A percentile compares a stretch with the other conserved stretches of the same genome.
Conservation (phyloP, 768 basidiomycete genomes). For the Boletus reticulatus region DNA sequence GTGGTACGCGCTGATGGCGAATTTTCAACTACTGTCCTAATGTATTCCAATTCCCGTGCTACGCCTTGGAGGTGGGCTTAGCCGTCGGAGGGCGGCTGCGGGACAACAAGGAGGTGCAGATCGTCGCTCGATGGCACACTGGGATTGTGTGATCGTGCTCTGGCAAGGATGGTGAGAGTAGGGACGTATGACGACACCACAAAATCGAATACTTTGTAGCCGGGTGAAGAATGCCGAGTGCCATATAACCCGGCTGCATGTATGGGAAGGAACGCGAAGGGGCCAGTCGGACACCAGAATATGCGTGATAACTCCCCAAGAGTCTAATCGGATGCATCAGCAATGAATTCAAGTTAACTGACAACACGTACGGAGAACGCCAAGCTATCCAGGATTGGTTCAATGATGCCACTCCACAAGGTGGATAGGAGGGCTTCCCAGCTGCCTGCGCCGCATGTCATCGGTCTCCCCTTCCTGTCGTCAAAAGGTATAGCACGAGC, state of each 20-base stretch:
- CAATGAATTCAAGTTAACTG: too few species aligned
- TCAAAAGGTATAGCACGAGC: not conserved
- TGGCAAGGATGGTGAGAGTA: slow-evolving; percentile 10
- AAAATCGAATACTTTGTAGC: not conserved
- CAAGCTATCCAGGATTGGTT: slow-evolving; percentile 2
- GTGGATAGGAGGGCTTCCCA: slow-evolving; percentile 1
- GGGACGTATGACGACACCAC: not conserved
- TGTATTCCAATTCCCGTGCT: slow-evolving; percentile 25
- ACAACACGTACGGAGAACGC: not conserved
- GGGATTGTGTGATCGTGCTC: not conserved
- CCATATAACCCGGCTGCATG: not conserved
- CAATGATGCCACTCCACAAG: slow-evolving; percentile 2
- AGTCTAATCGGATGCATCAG: not conserved
- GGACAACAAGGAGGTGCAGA: not conserved
- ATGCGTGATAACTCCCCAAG: not conserved
- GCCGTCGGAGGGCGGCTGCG: slow-evolving; percentile 13
- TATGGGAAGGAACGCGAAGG: not conserved
- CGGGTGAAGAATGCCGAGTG: not conserved
- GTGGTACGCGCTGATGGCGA: not conserved
- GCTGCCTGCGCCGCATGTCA: not conserved
- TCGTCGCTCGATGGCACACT: not conserved
- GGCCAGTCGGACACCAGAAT: not conserved
- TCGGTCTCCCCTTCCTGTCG: not conserved
- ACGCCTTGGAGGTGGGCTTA: slow-evolving; percentile 5
- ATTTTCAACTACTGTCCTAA: not conserved